phyloP scores from a whole-genome alignment of 495 filamentous ascomycete genomes.

The Penicillium subrubescens region DNA sequence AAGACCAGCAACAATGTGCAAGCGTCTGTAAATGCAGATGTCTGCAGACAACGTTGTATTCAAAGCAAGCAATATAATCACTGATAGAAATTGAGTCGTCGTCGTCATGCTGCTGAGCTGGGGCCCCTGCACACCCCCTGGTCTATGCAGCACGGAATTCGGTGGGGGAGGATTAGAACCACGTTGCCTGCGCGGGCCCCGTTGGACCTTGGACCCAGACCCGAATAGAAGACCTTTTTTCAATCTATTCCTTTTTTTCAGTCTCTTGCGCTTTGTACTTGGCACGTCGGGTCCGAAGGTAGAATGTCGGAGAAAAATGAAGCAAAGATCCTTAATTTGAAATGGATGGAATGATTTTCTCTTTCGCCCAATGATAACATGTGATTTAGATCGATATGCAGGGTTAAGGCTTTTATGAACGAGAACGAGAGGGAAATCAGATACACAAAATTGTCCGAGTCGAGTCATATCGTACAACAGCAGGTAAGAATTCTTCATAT shows the following conservation, averaged over 20 bases:
- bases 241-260: constrained; percentile 5
- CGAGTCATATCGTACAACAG: constrained; percentile 3
- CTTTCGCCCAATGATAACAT: constrained; percentile 5
- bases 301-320: constrained; percentile 3
- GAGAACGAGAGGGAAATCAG: neutral
- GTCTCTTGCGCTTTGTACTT: neutral
- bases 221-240: constrained; percentile 5
- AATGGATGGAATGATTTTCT: neutral
- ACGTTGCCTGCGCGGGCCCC: constrained; percentile 26
- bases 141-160: constrained; percentile 17
- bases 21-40: neutral
- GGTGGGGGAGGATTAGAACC: constrained; percentile 24
- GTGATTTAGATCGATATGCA: constrained; percentile 7
- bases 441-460: neutral
- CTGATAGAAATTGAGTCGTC: neutral
- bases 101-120: constrained; percentile 14
- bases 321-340: constrained; percentile 8
- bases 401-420: neutral
- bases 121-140: constrained; percentile 22
- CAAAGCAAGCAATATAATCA: neutral
- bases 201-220: constrained; percentile 14
- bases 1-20: neutral
- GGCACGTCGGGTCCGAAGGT: constrained; percentile 4
- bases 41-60: constrained; percentile 2
- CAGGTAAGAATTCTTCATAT: neutral